These are phyloP conservation scores for Pistacia integerrima DNA, from an alignment of 345 rosid species.

Conservation along the genomic window DNA sequence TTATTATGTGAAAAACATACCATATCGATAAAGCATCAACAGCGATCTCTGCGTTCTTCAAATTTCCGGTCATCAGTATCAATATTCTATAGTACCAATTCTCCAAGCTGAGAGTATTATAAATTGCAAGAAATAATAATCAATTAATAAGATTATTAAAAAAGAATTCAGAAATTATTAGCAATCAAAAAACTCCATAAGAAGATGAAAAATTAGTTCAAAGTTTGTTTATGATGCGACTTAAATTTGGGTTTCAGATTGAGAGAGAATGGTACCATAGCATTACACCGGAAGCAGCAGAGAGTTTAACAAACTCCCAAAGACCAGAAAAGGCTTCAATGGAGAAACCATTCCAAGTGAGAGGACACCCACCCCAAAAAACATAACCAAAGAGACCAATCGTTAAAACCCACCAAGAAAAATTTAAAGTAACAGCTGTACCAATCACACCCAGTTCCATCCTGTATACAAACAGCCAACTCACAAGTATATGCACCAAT, in stretches of 20 bases:
- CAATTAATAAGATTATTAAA: no score
- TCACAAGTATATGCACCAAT: constrained; percentile 44
- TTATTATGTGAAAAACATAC: constrained; percentile 31
- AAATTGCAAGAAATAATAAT: neutral
- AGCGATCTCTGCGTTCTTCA: constrained; percentile 66
- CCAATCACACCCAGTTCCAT: constrained; percentile 57
- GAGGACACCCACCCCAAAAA: constrained; percentile 64
- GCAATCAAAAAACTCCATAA: neutral
- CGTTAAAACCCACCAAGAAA: constrained; percentile 72
- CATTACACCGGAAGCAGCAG: constrained; percentile 84
- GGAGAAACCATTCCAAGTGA: constrained; percentile 82
- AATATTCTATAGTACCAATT: constrained; percentile 82
- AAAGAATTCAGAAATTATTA: no score
- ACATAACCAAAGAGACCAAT: constrained; percentile 43
- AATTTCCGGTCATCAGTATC: constrained; percentile 75
- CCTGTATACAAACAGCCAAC: constrained; percentile 60
- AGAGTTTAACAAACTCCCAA: constrained; percentile 75
- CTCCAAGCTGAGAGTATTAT: constrained; percentile 61
- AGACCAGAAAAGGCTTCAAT: constrained; percentile 74
- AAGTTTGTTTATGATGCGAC: no score
- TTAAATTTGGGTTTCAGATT: no score
- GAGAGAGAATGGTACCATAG: constrained; percentile 46
- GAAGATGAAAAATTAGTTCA: neutral
- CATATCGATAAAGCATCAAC: constrained; percentile 82
- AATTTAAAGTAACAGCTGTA: constrained; percentile 44